These are phyloP conservation scores for Forsythia suspensa DNA, from an alignment of 257 asterid genomes.

Conservation along the genomic window DNA sequence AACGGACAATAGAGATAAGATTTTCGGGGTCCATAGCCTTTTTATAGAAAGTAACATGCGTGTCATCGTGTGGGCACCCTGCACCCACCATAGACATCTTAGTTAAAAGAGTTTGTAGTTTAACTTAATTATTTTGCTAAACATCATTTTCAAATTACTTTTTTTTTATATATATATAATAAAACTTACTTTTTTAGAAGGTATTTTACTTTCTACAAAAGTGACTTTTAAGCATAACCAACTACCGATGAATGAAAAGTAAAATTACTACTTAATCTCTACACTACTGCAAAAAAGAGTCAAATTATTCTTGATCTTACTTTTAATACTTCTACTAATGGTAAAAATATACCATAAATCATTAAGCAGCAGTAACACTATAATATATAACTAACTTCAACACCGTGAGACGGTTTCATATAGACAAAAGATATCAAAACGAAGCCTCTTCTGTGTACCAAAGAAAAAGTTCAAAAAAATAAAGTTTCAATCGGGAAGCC, in stretches of 20 bases:
- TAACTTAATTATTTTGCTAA: neutral
- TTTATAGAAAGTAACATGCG: slow-evolving; percentile 22
- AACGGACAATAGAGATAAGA: slow-evolving; percentile 23
- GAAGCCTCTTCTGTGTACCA: neutral
- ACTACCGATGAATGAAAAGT: neutral
- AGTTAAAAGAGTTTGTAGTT: neutral
- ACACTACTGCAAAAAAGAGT: too few species aligned
- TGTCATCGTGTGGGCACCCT: neutral
- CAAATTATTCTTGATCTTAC: too few species aligned
- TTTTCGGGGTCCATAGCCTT: slow-evolving; percentile 32
- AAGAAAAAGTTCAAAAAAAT: neutral
- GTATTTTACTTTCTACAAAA: neutral
- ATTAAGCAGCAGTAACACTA: too few species aligned
- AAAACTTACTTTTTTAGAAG: neutral
- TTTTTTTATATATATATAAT: neutral
- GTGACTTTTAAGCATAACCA: neutral
- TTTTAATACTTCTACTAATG: neutral
- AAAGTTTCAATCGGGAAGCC: neutral
- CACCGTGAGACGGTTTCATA: neutral
- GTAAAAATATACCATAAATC: too few species aligned
- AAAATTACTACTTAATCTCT: neutral
- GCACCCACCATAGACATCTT: neutral
- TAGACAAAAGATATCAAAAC: neutral
- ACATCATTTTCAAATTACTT: neutral
- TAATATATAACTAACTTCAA: neutral